phyloP scores from a whole-genome alignment of 768 basidiomycete species.

The Pleurotus tuber-regium region DNA sequence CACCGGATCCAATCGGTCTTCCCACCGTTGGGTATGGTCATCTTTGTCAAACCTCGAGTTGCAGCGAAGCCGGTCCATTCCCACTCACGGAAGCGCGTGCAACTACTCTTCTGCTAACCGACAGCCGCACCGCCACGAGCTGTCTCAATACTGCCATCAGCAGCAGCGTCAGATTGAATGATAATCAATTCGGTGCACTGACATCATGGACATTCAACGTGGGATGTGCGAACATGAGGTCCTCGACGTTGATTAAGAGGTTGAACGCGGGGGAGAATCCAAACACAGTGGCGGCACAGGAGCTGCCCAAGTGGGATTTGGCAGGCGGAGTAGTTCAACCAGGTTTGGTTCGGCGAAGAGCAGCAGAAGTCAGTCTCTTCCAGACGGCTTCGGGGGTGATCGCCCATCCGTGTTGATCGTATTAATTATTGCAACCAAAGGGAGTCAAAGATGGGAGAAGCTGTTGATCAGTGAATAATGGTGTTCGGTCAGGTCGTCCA shows the following conservation, averaged over 20 bases:
- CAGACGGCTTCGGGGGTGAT: conserved; percentile 23
- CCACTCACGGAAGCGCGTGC: conserved; percentile 25
- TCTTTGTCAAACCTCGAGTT: conserved; percentile 21
- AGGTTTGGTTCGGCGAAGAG: conserved; percentile 22
- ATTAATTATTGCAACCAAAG: too few species aligned
- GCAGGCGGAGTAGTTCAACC: conserved; percentile 25
- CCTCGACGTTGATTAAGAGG: conserved; percentile 25
- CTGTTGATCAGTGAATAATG: too few species aligned
- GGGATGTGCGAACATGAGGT: conserved; percentile 23
- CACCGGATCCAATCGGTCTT: conserved; percentile 28
- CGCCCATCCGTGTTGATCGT: conserved; percentile 27
- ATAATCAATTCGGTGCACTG: conserved; percentile 29
- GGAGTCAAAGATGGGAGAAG: too few species aligned
- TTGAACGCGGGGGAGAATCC: conserved; percentile 26
- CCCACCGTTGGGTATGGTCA: conserved; percentile 30
- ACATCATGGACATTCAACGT: conserved; percentile 26
- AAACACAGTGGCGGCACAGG: conserved; percentile 25
- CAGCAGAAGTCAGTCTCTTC: conserved; percentile 27
- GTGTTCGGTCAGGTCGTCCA: too few species aligned
- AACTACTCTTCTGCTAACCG: conserved; percentile 24
- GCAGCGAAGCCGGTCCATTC: conserved; percentile 23
- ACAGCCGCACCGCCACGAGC: conserved; percentile 19
- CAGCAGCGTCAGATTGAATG: conserved; percentile 22
- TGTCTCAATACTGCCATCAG: conserved; percentile 25
- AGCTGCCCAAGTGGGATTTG: conserved; percentile 26